These are phyloP conservation scores for Triangularia verruculosa DNA, from an alignment of 2,329 filamentous ascomycete genomes.

Conservation along the genomic window DNA sequence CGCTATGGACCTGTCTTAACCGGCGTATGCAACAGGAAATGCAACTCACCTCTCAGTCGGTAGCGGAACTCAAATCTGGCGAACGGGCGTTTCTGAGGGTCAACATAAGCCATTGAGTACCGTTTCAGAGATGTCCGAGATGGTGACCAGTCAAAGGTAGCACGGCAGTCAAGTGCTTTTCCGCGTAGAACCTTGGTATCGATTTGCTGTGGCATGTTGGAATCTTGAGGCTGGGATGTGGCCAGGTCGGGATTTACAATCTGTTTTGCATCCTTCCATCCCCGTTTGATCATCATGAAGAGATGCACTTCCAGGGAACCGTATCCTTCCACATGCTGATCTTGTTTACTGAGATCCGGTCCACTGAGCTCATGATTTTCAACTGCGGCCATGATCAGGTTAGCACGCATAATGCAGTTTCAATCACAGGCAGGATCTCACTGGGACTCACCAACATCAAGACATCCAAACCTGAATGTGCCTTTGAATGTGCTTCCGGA, in stretches of 20 bases:
- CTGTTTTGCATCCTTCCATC: background rate
- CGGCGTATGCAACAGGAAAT: no score
- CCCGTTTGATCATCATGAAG: no score
- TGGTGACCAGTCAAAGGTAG: background rate
- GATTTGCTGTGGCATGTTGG: background rate
- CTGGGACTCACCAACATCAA: background rate
- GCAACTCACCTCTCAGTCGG: slow-evolving; percentile 8
- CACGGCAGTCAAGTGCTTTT: background rate
- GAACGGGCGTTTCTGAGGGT: slow-evolving; percentile 7
- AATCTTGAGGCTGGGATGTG: no score
- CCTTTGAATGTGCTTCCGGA: no score
- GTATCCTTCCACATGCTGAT: background rate
- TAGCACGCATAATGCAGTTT: background rate
- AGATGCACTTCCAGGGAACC: background rate
- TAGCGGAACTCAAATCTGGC: slow-evolving; percentile 16
- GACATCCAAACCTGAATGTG: background rate
- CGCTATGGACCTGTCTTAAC: background rate
- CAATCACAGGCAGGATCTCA: background rate
- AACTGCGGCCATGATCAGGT: background rate
- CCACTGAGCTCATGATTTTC: background rate
- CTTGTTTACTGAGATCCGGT: background rate
- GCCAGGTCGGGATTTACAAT: background rate
- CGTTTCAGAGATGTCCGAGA: no score
- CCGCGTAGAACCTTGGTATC: background rate
- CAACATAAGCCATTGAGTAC: no score